Base-by-base conservation (phyloP, 1,284 basidiomycete species). In the Ceratobasidium theobromae region DNA sequence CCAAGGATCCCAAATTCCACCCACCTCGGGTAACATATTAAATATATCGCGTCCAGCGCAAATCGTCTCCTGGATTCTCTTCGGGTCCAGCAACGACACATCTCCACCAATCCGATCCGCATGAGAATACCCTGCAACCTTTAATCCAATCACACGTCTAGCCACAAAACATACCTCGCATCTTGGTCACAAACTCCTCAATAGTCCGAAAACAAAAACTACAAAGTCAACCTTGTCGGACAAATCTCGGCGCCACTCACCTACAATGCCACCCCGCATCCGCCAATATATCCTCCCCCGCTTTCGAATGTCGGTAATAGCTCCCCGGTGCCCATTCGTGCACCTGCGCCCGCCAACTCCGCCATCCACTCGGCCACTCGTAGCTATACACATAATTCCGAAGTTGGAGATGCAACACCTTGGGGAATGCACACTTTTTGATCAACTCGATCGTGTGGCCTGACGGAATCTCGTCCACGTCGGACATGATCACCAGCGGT, bases 381-480 rank as follows among this genome's bases (percentile, higher is more conserved):
- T 86, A 86, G 74, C 80, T 82, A 74, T 89, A 89, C 35, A 87
- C 71, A 73, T 83, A 89, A 71, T 86, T 84, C 43, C 81, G 80
- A 69, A 89, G 76, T 70, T 86, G 83, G 2, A 89, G 80, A 71
- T 89, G 88, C 16, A 90, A 76, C 3, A 81, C 78, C 18, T 74
- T 69, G 1, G 82, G 82, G 69, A 83, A 84, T 51, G 82, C 79
- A 73, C 87, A 90, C n/a, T 77, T 72, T 67, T 80, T 79, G 45
- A 89, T 77, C 0, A 90, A 79, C 21, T 76, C 71, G 8, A 88
- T 73, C 14, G 87, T 85, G 67, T 83, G 79, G 16, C 76, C 73
- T 0, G 83, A 80, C 3, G 86, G 84, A 55, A 89, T 81, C 75
- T 89, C 87, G 74, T 89, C 88, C 14, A 88, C 77, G 73, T 91